Evolutionary conservation across 2,329 filamentous ascomycete species (phyloP).

Genomic region (Colletotrichum sublineola): DNA sequence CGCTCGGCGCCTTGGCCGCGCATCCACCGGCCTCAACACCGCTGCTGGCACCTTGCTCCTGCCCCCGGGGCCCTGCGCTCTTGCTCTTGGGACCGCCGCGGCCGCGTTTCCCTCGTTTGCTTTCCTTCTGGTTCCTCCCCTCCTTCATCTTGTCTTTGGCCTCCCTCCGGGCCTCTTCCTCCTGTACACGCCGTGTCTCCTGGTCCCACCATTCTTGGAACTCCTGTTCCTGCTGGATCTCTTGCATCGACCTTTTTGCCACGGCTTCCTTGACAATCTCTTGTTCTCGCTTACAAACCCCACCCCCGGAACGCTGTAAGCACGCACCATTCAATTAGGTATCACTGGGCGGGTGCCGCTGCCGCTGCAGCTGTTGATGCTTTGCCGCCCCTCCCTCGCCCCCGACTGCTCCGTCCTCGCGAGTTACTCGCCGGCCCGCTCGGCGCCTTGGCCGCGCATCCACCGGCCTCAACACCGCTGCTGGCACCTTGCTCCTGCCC

Average conservation of each 20-base stretch:
- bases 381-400: slow-evolving; percentile 37
- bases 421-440: slow-evolving; percentile 16
- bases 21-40: slow-evolving; percentile 8
- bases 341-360: slow-evolving; percentile 16
- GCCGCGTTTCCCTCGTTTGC: slow-evolving; percentile 42
- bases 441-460: slow-evolving; percentile 13
- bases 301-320: neutral
- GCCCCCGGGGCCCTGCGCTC: slow-evolving; percentile 2
- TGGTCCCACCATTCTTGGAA: slow-evolving; percentile 98
- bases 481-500: slow-evolving; percentile 12
- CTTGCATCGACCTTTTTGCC: slow-evolving; percentile 89
- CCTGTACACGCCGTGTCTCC: slow-evolving; percentile 79
- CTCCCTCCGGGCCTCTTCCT: slow-evolving; percentile 65
- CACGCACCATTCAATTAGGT: neutral
- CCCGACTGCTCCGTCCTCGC: slow-evolving; percentile 32
- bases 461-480: slow-evolving; percentile 14
- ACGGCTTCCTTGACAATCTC: slow-evolving; percentile 84
- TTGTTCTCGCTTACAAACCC: slow-evolving; percentile 87
- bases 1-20: slow-evolving; percentile 17
- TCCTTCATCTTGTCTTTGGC: slow-evolving; percentile 59
- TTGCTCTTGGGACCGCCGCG: slow-evolving; percentile 47
- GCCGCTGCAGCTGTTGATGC: slow-evolving; percentile 19
- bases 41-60: slow-evolving; percentile 14
- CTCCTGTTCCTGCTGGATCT: slow-evolving; percentile 96
- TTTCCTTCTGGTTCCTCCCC: slow-evolving; percentile 48